These are phyloP conservation scores for Gossypium herbaceum DNA, from an alignment of 345 rosid genomes.

Conservation along the genomic window DNA sequence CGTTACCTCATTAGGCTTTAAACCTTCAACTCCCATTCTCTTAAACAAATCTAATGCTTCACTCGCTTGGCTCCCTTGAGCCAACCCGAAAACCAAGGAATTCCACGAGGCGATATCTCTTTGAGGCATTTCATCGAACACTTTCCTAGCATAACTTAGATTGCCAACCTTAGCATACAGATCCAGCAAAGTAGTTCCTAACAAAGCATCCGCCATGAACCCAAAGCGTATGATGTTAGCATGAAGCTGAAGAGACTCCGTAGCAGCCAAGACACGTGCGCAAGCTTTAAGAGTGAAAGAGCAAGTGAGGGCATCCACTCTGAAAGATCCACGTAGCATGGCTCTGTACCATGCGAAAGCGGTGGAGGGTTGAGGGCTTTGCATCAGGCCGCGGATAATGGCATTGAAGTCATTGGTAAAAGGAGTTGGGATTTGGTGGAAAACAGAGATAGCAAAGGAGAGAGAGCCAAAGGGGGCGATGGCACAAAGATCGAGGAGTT, in stretches of 20 bases:
- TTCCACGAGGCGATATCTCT: conserved; percentile 86
- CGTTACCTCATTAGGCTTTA: conserved; percentile 56
- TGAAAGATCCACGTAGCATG: conserved; percentile 36
- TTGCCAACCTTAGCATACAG: conserved; percentile 62
- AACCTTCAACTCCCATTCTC: conserved; percentile 48
- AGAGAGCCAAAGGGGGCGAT: conserved; percentile 54
- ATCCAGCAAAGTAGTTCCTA: conserved; percentile 76
- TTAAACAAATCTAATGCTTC: conserved; percentile 64
- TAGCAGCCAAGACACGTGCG: conserved; percentile 50
- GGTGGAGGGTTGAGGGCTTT: conserved; percentile 41
- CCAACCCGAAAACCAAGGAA: conserved; percentile 75
- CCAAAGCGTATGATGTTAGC: conserved; percentile 47
- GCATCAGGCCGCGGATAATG: conserved; percentile 69
- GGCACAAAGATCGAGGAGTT: conserved; percentile 70
- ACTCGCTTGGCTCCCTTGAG: conserved; percentile 51
- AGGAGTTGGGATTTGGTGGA: conserved; percentile 46
- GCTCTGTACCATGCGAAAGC: conserved; percentile 59
- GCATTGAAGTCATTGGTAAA: conserved; percentile 85
- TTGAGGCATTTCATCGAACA: conserved; percentile 70
- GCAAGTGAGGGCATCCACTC: conserved; percentile 74
- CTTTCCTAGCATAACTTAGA: conserved; percentile 38
- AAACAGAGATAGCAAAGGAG: conserved; percentile 45
- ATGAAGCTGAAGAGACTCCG: conserved; percentile 57
- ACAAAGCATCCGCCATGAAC: conserved; percentile 55
- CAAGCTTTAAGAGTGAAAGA: conserved; percentile 80